Conservation (phyloP, 352 stramenopile genomes). For the Phytophthora quininea region DNA sequence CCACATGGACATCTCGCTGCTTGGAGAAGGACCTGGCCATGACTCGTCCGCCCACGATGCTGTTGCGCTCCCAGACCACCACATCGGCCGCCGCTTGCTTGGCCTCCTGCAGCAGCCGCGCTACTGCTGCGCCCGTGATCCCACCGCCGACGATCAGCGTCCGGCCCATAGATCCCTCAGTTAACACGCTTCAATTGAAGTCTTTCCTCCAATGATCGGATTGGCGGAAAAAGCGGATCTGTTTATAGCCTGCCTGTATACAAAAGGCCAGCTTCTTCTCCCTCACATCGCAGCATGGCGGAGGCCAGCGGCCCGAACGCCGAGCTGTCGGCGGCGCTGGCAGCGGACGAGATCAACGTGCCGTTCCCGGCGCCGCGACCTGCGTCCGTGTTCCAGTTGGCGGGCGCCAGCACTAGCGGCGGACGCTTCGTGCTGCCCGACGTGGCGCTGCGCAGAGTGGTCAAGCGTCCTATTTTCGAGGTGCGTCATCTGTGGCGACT, state of each 20-base stretch:
- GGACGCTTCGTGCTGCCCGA: slow-evolving; percentile 54
- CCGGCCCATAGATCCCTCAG: slow-evolving; percentile 29
- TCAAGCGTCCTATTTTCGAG: slow-evolving; percentile 78
- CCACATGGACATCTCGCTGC: slow-evolving; percentile 59
- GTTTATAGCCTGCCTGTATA: slow-evolving; percentile 37
- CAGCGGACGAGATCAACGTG: slow-evolving; percentile 40
- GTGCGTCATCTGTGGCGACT: slow-evolving; percentile 21
- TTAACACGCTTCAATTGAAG: not conserved
- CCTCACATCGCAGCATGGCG: slow-evolving; percentile 31
- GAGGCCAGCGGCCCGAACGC: slow-evolving; percentile 22
- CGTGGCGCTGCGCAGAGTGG: slow-evolving; percentile 68
- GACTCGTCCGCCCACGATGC: slow-evolving; percentile 62
- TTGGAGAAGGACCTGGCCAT: slow-evolving; percentile 75
- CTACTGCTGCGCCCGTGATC: slow-evolving; percentile 60
- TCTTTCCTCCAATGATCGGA: not conserved
- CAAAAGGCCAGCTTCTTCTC: slow-evolving; percentile 17
- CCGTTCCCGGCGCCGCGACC: slow-evolving; percentile 29
- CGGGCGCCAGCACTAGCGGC: slow-evolving; percentile 26
- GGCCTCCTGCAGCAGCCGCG: slow-evolving; percentile 56
- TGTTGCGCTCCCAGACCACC: slow-evolving; percentile 78
- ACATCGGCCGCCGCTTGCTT: slow-evolving; percentile 47
- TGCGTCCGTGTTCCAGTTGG: slow-evolving; percentile 50
- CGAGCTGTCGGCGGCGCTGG: slow-evolving; percentile 26
- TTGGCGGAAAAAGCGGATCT: slow-evolving; percentile 2
- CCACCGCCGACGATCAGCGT: slow-evolving; percentile 70